Evolutionary conservation across 2,329 filamentous ascomycete species (phyloP).

Genomic region (Talaromyces sp.): DNA sequence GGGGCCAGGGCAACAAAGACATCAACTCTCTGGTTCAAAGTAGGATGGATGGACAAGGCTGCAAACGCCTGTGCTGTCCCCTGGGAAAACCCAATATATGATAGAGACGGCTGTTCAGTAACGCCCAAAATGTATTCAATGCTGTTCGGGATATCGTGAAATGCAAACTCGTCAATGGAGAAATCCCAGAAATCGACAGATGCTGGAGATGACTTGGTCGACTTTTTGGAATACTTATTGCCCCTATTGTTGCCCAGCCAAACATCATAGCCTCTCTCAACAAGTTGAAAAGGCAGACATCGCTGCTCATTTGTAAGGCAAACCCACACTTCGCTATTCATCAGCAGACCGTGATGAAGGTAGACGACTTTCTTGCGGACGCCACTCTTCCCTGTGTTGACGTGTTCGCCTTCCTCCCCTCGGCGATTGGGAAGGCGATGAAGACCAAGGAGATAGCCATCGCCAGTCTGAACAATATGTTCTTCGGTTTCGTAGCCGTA

Average conservation of each 20-base stretch:
- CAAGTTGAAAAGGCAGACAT: constrained; percentile 80
- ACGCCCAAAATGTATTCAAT: constrained; percentile 86
- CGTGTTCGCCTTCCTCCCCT: constrained; percentile 70
- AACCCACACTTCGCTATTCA: constrained; percentile 99
- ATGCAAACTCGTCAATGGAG: constrained; percentile 96
- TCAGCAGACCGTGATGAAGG: constrained; percentile 89
- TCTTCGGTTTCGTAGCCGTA: constrained; percentile 94
- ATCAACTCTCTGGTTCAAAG: constrained; percentile 85
- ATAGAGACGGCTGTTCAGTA: constrained; percentile 75
- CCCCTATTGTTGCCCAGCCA: constrained; percentile 98
- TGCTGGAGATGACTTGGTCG: constrained; percentile 66
- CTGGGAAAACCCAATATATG: constrained; percentile 96
- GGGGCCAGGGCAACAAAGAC: constrained; percentile 94
- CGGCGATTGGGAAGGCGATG: constrained; percentile 79
- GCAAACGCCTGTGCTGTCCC: constrained; percentile 96
- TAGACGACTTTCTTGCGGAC: constrained; percentile 82
- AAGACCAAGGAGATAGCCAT: constrained; percentile 86
- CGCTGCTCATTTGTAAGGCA: constrained; percentile 80
- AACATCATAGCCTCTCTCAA: constrained; percentile 89
- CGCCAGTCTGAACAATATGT: constrained; percentile 88
- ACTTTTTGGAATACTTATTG: constrained; percentile 99
- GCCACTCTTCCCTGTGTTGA: constrained; percentile 63
- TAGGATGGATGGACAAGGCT: constrained; percentile 83
- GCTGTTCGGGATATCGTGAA: constrained; percentile 92
- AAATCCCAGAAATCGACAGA: constrained; percentile 89